A percentile compares a stretch with the other conserved stretches of the same genome.
Evolutionary conservation across 2,329 filamentous ascomycete species (phyloP).

Genomic region (Dactylonectria macrodidyma): DNA sequence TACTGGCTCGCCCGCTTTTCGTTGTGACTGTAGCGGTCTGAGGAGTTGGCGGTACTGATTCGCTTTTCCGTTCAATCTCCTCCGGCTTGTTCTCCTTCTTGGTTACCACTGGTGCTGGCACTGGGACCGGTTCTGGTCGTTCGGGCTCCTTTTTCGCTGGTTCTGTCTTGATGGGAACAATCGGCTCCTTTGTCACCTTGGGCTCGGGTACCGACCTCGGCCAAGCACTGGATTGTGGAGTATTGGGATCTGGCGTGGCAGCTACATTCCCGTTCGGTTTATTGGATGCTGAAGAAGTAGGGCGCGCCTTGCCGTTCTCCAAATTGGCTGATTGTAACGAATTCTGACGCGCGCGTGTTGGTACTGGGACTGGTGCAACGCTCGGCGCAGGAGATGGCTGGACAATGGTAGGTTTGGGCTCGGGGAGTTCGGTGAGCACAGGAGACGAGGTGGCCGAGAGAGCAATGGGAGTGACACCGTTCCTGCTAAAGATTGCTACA

Average conservation of each 20-base stretch:
- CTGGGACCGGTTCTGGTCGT: constrained; percentile 44
- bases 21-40: constrained; percentile 68
- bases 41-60: constrained; percentile 62
- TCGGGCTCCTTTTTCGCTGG: constrained; percentile 53
- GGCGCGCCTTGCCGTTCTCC: constrained; percentile 69
- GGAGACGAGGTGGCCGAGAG: constrained; percentile 84
- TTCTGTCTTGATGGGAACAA: constrained; percentile 51
- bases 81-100: constrained; percentile 62
- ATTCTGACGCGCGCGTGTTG: constrained; percentile 82
- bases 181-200: constrained; percentile 67
- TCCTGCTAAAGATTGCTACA: constrained; percentile 48
- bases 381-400: constrained; percentile 74
- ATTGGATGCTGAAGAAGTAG: constrained; percentile 73
- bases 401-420: constrained; percentile 65
- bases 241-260: constrained; percentile 55
- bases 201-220: constrained; percentile 57
- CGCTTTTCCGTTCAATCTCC: constrained; percentile 55
- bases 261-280: constrained; percentile 69
- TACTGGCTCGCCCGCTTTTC: constrained; percentile 77
- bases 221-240: constrained; percentile 45
- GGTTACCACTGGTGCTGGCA: constrained; percentile 46
- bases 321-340: constrained; percentile 71
- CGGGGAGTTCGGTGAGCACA: constrained; percentile 77
- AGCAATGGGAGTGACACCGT: constrained; percentile 68
- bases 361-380: constrained; percentile 72